Base-by-base conservation (phyloP, 2,329 filamentous ascomycete genomes). In the Paracorniculantispora psalliotae region DNA sequence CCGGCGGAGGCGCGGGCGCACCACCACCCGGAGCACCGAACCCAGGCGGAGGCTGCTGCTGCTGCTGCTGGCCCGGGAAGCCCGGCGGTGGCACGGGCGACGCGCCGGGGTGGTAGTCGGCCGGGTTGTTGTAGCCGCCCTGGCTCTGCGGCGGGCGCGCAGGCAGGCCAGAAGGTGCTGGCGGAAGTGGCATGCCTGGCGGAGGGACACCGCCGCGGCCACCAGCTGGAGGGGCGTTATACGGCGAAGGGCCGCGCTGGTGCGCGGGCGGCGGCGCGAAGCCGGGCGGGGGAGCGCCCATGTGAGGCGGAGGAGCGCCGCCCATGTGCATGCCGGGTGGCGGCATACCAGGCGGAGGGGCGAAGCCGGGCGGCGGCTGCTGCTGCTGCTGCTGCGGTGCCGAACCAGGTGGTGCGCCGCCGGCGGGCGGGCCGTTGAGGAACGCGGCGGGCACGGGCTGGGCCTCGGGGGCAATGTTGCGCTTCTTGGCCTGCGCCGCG, bases 401-500 rank as follows among this genome's bases (percentile, higher is more conserved):
- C 62, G 17, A 65, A 61, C n/a, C 69, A 65, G 53, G 64, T 62
- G 52, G 23, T 62, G 47, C 15, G 46, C 59, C 28, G 54, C 41
- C 15, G 43, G 7, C 15, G 44, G 63, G 30, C 30, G 66, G 68
- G 12, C 63, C 67, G 52, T 69, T 67, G 66, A 92, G 83, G 65
- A 96, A 86, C 61, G 86, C 89, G 4, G 89, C 83, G 1, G 91
- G 89, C 54, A 94, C 77, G 23, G 88, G 84, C 68, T 92, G 89
- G 2, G 87, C 83, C 64, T 92, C 88, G 37, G 92, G 89, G 55
- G 91, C 85, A 61, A 99, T 90, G 68, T 96, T 96, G 73, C 97
- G 91, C 71, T 92, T 93, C 76, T 93, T 93, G 59, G 92, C 94
- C 75, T 97, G 90, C 28, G 89, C 87, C 30, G 94, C 94, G 49